A percentile compares a stretch with the other conserved stretches of the same genome.
These are phyloP conservation scores for Naganishia sp. DNA, from an alignment of 1,284 basidiomycete genomes.

Conservation along the genomic window DNA sequence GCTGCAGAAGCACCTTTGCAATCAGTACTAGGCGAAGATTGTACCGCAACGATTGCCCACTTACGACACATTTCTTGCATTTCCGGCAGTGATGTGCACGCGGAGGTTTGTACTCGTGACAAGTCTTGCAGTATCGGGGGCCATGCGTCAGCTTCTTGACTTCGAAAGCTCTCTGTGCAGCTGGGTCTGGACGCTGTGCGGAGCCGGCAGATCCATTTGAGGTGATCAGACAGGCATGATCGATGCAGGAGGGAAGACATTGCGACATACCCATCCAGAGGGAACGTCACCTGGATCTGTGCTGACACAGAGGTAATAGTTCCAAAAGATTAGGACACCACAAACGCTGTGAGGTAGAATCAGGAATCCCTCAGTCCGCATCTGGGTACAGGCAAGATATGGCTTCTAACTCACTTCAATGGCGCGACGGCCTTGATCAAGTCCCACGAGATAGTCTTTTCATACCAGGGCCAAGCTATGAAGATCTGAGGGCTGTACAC, in stretches of 20 bases:
- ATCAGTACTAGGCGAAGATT: slow-evolving; percentile 62
- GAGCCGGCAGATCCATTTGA: not conserved
- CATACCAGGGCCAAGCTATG: slow-evolving; percentile 90
- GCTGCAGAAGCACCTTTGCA: slow-evolving; percentile 33
- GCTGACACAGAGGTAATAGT: slow-evolving; percentile 76
- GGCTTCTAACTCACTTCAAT: slow-evolving; percentile 75
- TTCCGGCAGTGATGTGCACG: slow-evolving; percentile 82
- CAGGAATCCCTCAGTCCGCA: slow-evolving; percentile 12
- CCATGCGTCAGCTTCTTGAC: slow-evolving; percentile 79
- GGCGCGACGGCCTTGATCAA: slow-evolving; percentile 72
- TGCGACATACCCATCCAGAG: slow-evolving; percentile 67
- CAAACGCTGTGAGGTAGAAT: slow-evolving; percentile 60
- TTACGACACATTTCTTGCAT: slow-evolving; percentile 67
- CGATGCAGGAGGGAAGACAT: slow-evolving; percentile 17
- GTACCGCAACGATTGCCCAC: slow-evolving; percentile 35
- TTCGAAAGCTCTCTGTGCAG: slow-evolving; percentile 70
- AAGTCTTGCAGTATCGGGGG: slow-evolving; percentile 80
- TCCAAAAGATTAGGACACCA: slow-evolving; percentile 77
- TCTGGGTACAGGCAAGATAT: slow-evolving; percentile 3
- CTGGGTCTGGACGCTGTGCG: slow-evolving; percentile 70
- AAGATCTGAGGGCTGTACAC: slow-evolving; percentile 84
- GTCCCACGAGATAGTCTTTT: slow-evolving; percentile 66
- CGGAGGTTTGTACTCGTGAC: slow-evolving; percentile 57
- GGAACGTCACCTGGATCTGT: slow-evolving; percentile 86
- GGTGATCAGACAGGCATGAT: slow-evolving; percentile 5